Base-by-base conservation (phyloP, 768 basidiomycete genomes). In the Amanita fuliginea region DNA sequence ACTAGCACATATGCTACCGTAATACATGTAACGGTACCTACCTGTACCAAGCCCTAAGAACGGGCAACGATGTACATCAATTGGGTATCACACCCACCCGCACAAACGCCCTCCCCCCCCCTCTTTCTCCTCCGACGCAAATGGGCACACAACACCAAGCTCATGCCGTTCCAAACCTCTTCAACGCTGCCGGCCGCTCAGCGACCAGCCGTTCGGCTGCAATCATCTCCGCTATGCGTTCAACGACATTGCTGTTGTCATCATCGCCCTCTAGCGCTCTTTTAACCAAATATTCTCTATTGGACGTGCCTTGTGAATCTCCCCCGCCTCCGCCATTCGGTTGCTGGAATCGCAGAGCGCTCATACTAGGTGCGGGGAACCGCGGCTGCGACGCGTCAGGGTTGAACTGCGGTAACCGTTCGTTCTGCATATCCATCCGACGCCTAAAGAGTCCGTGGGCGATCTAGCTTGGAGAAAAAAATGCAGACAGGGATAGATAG, bases 381-480 rank as follows among this genome's bases (percentile, higher is more conserved):
- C 74, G 69, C 4, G 72, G 64, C 28, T 28, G 28, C 8, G 28
- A 28, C 4, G 59, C 37, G 50, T 54, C 54, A 55, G 68, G 60
- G 55, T 74, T 63, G 65, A 78, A 77, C 49, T 70, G 65, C 2
- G 86, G 87, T 16, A 90, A 64, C 49, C 83, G 81, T 60, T 89
- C 86, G 65, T 90, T 90, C 42, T 72, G 69, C 21, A 83, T 58
- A 64, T 89, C 86, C 32, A 79, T 77, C 18, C 78, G 78, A 46
- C 87, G 86, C 33, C 83, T 86, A 18, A 32, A 33, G 37, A 39
- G 28, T 28, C 24, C 36, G 13, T 34, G 18, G 8, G 46, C 18
- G 21, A 28, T 26, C 11, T 2, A 7, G 40, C 6, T 3, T 6
- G 7, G 33, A 9, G 10, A 37, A n/a, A 46, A 28, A 45, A 16